Evolutionary conservation across 2,329 filamentous ascomycete genomes (phyloP).

Genomic region (Pseudopithomyces maydicus): DNA sequence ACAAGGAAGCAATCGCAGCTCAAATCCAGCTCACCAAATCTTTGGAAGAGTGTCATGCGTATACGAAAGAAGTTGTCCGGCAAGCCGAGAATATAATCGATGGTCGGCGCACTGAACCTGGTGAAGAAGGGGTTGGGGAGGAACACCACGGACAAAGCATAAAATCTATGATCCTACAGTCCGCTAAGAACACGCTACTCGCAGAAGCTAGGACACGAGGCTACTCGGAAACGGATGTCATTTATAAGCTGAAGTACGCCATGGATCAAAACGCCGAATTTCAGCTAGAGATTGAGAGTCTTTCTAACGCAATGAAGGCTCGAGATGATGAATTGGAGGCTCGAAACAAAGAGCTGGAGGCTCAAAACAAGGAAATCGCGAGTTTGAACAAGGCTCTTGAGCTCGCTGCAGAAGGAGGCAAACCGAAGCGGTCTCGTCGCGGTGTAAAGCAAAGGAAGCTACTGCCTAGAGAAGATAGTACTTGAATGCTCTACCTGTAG

Average conservation of each 20-base stretch:
- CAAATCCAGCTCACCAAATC: conserved; percentile 7
- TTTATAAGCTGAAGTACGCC: conserved; percentile 4
- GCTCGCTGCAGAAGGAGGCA: conserved; percentile 7
- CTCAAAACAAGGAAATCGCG: conserved; percentile 6
- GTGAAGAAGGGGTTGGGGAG: neutral
- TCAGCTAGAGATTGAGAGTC: conserved; percentile 1
- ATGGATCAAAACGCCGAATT: conserved; percentile 16
- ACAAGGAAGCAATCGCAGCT: neutral
- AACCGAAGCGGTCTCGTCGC: neutral
- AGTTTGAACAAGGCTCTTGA: conserved; percentile 14
- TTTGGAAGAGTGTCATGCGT: neutral
- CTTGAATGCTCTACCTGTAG: conserved; percentile 2
- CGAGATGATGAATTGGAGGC: conserved; percentile 7
- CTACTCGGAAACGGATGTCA: conserved; percentile 5
- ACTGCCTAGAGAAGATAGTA: neutral
- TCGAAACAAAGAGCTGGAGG: conserved; percentile 7
- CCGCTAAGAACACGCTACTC: conserved; percentile 15
- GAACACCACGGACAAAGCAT: conserved; percentile 14
- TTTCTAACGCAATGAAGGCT: conserved; percentile 2
- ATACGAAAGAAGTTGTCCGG: conserved; percentile 8
- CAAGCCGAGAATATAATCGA: conserved; percentile 13
- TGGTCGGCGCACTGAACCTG: neutral
- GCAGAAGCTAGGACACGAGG: conserved; percentile 1
- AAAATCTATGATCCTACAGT: conserved; percentile 18
- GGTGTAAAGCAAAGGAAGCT: conserved; percentile 11